Evolutionary conservation across 805 yeast genomes (phyloP).

Genomic region (Sugiyamaella valdiviana): DNA sequence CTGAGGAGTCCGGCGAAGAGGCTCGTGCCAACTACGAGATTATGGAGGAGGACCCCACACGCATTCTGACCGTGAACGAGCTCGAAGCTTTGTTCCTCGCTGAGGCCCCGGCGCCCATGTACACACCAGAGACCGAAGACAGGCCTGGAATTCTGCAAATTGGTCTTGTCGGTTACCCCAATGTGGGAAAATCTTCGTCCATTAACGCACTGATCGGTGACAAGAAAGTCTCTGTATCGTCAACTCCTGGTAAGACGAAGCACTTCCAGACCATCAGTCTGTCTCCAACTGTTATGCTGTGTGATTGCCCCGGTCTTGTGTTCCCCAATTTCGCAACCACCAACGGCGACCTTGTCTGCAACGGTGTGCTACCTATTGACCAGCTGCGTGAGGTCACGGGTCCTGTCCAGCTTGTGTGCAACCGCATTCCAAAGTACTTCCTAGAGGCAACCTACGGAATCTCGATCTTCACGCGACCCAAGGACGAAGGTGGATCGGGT

Average conservation of each 20-base stretch:
- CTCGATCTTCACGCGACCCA: constrained; percentile 66
- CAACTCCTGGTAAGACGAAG: constrained; percentile 98
- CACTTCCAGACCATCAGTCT: constrained; percentile 95
- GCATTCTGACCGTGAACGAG: constrained; percentile 75
- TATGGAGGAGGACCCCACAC: constrained; percentile 43
- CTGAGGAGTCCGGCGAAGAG: not conserved
- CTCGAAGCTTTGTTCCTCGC: constrained; percentile 71
- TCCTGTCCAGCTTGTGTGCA: constrained; percentile 78
- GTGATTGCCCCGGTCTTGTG: constrained; percentile 99
- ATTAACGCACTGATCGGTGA: constrained; percentile 95
- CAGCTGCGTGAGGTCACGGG: constrained; percentile 90
- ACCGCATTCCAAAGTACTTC: constrained; percentile 81
- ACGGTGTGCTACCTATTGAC: constrained; percentile 98
- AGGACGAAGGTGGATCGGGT: constrained; percentile 86
- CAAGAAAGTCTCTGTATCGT: constrained; percentile 94
- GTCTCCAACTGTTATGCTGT: constrained; percentile 73
- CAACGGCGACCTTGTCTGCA: constrained; percentile 93
- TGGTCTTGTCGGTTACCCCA: constrained; percentile 97
- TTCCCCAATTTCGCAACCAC: constrained; percentile 97
- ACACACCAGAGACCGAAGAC: constrained; percentile 43
- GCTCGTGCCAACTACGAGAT: constrained; percentile 20
- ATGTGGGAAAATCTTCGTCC: constrained; percentile 95
- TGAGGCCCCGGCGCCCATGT: constrained; percentile 54
- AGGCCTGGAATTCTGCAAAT: constrained; percentile 58
- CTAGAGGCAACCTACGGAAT: constrained; percentile 93